Evolutionary conservation across 208 protist species (phyloP).

Genomic region (Crithidia fasciculata): DNA sequence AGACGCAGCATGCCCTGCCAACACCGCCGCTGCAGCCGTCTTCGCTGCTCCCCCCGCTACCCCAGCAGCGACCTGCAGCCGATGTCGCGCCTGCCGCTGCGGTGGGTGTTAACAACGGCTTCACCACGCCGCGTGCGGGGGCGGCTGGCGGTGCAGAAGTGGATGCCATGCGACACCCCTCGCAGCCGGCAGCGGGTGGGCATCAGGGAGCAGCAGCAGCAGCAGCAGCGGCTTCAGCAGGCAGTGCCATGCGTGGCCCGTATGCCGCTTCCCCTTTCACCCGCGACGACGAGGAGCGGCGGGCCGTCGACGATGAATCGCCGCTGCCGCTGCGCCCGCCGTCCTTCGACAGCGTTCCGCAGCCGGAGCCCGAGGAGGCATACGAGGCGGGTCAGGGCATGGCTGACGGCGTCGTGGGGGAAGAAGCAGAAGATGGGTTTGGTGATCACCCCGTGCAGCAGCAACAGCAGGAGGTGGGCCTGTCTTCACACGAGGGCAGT

Average conservation of each 20-base stretch:
- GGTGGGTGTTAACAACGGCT: not conserved
- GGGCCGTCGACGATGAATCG: slow-evolving; percentile 17
- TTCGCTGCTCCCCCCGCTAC: slow-evolving; percentile 3
- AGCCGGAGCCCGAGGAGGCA: slow-evolving; percentile 3
- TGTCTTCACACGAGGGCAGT: not conserved
- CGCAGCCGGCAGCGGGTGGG: slow-evolving; percentile 2
- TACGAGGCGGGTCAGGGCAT: not conserved
- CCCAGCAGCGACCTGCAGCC: not conserved
- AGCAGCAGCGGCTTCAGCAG: not conserved
- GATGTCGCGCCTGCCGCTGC: not conserved
- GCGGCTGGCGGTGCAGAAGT: not conserved
- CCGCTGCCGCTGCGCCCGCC: slow-evolving; percentile 31
- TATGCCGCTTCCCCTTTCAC: slow-evolving; percentile 32
- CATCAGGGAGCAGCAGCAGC: no score
- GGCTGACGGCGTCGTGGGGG: not conserved
- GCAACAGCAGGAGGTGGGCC: not conserved
- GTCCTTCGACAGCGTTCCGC: slow-evolving; percentile 19
- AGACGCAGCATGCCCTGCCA: not conserved
- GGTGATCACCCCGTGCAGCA: not conserved
- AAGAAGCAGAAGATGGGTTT: not conserved
- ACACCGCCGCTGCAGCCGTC: not conserved
- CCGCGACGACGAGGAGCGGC: slow-evolving; percentile 17
- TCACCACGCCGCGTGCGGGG: slow-evolving; percentile 2
- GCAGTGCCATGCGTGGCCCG: slow-evolving; percentile 14
- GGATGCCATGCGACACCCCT: not conserved